Conservation (phyloP, 768 basidiomycete species). For the Leccinum aurantiacum region DNA sequence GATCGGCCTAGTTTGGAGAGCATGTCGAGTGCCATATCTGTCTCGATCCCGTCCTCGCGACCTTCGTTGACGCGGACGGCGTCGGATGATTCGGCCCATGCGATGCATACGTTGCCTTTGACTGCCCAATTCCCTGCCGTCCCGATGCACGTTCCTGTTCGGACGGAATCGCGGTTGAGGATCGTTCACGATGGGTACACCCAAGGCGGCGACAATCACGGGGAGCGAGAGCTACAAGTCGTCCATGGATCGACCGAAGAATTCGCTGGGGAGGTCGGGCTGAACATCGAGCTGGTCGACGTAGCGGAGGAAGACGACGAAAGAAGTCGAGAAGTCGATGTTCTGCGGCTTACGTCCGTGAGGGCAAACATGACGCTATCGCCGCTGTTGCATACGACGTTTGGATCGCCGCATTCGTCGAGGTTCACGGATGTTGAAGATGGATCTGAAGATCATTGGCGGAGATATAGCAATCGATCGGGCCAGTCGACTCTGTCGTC, state of each 20-base stretch:
- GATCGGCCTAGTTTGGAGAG: slow-evolving; percentile 32
- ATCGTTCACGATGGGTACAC: slow-evolving; percentile 29
- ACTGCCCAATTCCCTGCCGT: slow-evolving; percentile 35
- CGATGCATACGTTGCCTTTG: slow-evolving; percentile 19
- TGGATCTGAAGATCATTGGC: slow-evolving; percentile 24
- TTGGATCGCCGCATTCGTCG: slow-evolving; percentile 40
- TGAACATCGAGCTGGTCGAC: slow-evolving; percentile 19
- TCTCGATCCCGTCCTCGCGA: slow-evolving; percentile 17
- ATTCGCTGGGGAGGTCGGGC: neutral
- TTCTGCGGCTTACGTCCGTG: slow-evolving; percentile 1
- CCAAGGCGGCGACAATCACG: slow-evolving; percentile 21
- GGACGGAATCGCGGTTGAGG: slow-evolving; percentile 33
- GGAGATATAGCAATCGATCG: slow-evolving; percentile 17
- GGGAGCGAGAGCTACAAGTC: slow-evolving; percentile 18
- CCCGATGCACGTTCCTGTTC: slow-evolving; percentile 29
- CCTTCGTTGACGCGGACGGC: slow-evolving; percentile 21
- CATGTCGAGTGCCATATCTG: slow-evolving; percentile 17
- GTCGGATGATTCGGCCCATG: slow-evolving; percentile 27
- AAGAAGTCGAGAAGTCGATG: slow-evolving; percentile 12
- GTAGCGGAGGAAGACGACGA: slow-evolving; percentile 12
- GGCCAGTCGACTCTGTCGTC: slow-evolving; percentile 17
- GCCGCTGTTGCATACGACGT: slow-evolving; percentile 42
- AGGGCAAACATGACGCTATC: slow-evolving; percentile 23
- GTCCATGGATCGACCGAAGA: slow-evolving; percentile 23
- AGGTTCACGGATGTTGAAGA: slow-evolving; percentile 32